These are phyloP conservation scores for Irpex sp. DNA, from an alignment of 1,284 basidiomycete species.

Conservation along the genomic window DNA sequence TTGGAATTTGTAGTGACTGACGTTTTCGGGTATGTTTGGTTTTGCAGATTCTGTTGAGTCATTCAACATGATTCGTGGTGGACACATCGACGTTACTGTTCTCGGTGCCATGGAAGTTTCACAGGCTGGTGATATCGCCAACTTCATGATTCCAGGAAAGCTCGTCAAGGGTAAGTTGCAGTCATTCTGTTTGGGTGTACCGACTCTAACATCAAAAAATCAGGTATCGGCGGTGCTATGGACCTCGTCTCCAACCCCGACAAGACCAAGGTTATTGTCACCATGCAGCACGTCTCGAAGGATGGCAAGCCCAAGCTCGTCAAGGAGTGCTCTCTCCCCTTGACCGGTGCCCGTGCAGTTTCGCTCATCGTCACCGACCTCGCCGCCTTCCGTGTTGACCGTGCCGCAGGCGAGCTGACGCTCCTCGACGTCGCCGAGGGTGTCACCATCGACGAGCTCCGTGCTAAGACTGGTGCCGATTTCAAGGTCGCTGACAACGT, in stretches of 20 bases:
- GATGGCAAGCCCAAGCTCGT: constrained; percentile 88
- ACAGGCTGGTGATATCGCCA: constrained; percentile 88
- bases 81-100: constrained; percentile 91
- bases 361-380: constrained; percentile 92
- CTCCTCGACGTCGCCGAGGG: constrained; percentile 85
- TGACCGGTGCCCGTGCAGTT: constrained; percentile 85
- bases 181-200: no score
- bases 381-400: constrained; percentile 87
- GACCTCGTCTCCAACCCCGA: constrained; percentile 93
- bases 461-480: constrained; percentile 78
- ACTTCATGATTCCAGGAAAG: constrained; percentile 97
- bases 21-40: not conserved
- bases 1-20: not conserved
- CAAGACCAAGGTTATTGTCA: constrained; percentile 83
- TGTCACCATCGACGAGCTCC: constrained; percentile 80
- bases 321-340: constrained; percentile 76
- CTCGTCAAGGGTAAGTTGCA: constrained; percentile 67
- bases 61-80: constrained; percentile 94
- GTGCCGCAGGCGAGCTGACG: constrained; percentile 66
- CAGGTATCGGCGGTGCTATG: constrained; percentile 94
- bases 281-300: constrained; percentile 90
- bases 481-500: constrained; percentile 54
- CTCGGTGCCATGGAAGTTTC: constrained; percentile 90
- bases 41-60: constrained; percentile 76
- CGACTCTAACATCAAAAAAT: no score